Evolutionary conservation across 495 filamentous ascomycete genomes (phyloP).

Genomic region (Amorphotheca resinae): DNA sequence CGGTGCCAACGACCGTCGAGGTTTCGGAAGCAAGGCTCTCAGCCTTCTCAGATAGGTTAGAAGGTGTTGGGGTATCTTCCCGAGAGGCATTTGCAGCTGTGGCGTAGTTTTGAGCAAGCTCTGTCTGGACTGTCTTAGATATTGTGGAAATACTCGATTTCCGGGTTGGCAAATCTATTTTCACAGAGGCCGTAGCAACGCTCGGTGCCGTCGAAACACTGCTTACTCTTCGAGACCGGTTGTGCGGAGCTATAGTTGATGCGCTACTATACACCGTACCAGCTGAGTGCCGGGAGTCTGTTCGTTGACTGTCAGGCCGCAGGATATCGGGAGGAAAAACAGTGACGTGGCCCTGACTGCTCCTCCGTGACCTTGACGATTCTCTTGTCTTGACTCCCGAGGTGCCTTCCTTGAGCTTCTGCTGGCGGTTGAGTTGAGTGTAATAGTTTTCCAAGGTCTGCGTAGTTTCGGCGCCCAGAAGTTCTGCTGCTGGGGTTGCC

Average conservation of each 20-base stretch:
- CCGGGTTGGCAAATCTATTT: conserved; percentile 4
- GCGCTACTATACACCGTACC: conserved; percentile 13
- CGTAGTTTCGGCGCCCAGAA: conserved; percentile 4
- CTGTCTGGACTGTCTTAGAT: not conserved
- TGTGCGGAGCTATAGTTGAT: not conserved
- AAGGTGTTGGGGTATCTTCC: not conserved
- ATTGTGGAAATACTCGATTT: conserved; percentile 6
- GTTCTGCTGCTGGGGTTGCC: not conserved
- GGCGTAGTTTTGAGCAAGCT: not conserved
- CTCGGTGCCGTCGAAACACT: conserved; percentile 12
- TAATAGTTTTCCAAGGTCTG: conserved; percentile 9
- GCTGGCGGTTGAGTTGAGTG: conserved; percentile 2
- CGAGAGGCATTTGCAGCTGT: too few species aligned
- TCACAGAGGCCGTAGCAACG: not conserved
- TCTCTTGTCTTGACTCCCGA: not conserved
- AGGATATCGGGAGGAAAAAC: not conserved
- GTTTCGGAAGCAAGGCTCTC: not conserved
- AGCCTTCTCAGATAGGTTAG: not conserved
- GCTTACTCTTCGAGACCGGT: conserved; percentile 11
- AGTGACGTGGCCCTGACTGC: conserved; percentile 1
- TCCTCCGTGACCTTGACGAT: not conserved
- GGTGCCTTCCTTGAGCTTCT: not conserved
- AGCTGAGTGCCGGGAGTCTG: conserved; percentile 12
- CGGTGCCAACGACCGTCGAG: not conserved
- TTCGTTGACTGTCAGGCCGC: not conserved